Conservation (phyloP, 352 stramenopile species). For the Globisporangium echinulatum region DNA sequence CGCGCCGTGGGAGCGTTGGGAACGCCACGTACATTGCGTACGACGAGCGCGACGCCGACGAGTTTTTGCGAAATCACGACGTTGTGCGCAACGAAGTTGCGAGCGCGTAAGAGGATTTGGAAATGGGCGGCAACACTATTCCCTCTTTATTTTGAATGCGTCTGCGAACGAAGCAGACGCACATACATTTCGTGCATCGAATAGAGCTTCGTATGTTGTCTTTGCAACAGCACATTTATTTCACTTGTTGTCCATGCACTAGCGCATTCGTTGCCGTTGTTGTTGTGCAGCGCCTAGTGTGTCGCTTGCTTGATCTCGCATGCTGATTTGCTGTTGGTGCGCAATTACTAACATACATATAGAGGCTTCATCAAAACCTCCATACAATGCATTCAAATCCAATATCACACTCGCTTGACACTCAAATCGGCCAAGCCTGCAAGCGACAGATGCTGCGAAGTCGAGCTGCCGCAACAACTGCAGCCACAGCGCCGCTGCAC, state of each 20-base stretch:
- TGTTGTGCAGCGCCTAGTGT: too few species aligned
- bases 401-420: not conserved
- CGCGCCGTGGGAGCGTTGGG: constrained; percentile 34
- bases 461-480: not conserved
- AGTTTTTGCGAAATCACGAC: not conserved
- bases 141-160: not conserved
- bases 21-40: constrained; percentile 68
- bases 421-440: not conserved
- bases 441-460: not conserved
- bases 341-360: too few species aligned
- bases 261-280: too few species aligned
- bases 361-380: too few species aligned
- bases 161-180: constrained; percentile 11
- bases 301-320: too few species aligned
- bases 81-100: not conserved
- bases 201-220: not conserved
- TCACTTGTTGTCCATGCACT: not conserved
- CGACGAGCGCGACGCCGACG: constrained; percentile 27
- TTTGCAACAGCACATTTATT: not conserved
- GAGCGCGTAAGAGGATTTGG: not conserved
- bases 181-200: not conserved
- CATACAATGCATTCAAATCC: not conserved
- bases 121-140: not conserved
- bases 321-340: too few species aligned
- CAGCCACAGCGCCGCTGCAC: constrained; percentile 1